A percentile compares a stretch with the other conserved stretches of the same genome.
phyloP scores from a whole-genome alignment of 768 basidiomycete genomes.

The Tricholoma sp. region DNA sequence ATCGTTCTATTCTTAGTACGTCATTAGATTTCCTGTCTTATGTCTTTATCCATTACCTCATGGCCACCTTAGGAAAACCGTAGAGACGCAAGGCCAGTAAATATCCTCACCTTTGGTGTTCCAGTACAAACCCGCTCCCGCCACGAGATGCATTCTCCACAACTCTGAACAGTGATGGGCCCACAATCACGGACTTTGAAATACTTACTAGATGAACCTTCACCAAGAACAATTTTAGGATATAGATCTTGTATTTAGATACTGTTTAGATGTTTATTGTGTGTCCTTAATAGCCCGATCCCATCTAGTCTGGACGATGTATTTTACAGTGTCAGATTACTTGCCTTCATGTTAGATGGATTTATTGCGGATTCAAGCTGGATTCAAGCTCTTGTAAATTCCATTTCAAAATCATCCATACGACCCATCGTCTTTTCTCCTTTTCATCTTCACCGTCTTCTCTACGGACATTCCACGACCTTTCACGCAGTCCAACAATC shows the following conservation, averaged over 20 bases:
- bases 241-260: neutral
- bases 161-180: neutral
- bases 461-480: conserved; percentile 48
- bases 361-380: neutral
- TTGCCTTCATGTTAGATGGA: neutral
- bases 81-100: conserved; percentile 34
- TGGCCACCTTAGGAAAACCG: conserved; percentile 28
- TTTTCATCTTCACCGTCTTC: conserved; percentile 50
- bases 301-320: neutral
- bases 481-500: conserved; percentile 29
- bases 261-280: neutral
- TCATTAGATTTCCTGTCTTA: neutral
- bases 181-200: neutral
- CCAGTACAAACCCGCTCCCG: conserved; percentile 17
- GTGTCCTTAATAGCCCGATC: neutral
- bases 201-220: neutral
- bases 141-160: conserved; percentile 21
- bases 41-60: conserved; percentile 1
- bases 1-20: conserved; percentile 52
- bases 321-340: neutral
- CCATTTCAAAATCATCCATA: conserved; percentile 63
- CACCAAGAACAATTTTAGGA: neutral
- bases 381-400: neutral
- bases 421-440: conserved; percentile 67
- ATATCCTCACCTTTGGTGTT: conserved; percentile 43